Evolutionary conservation across 176 grass and related monocot species (phyloP).

Genomic region (Bothriochloa decipiens): DNA sequence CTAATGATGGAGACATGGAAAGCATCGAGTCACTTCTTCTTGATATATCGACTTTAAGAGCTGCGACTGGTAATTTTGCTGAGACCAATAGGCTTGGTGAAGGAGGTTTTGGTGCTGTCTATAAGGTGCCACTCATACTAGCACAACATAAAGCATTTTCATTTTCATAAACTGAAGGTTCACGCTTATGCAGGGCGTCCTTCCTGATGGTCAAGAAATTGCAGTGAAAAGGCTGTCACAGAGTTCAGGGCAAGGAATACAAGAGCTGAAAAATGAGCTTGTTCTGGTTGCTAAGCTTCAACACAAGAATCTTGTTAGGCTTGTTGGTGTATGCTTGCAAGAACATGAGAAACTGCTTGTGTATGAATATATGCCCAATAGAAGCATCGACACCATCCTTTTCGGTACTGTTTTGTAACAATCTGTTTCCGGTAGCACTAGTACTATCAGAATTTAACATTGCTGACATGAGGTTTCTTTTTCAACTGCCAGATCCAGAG

Average conservation of each 20-base stretch:
- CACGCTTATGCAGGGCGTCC: constrained; percentile 33
- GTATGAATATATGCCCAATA: constrained; percentile 63
- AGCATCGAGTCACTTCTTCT: constrained; percentile 59
- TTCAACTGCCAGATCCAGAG: constrained; percentile 38
- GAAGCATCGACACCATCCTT: constrained; percentile 53
- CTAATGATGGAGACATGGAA: constrained; percentile 28
- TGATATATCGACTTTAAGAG: constrained; percentile 50
- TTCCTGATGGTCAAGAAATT: constrained; percentile 48
- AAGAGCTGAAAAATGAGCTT: constrained; percentile 52
- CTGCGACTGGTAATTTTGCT: constrained; percentile 63
- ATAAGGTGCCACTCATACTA: constrained; percentile 58
- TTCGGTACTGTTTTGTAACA: constrained; percentile 33
- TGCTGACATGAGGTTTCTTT: neutral
- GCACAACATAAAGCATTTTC: neutral
- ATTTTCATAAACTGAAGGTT: neutral
- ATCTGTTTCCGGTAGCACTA: neutral
- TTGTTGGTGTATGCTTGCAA: constrained; percentile 54
- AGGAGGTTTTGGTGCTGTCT: constrained; percentile 81
- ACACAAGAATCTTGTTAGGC: constrained; percentile 52
- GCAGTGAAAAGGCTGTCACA: constrained; percentile 51
- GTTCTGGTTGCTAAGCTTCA: constrained; percentile 54
- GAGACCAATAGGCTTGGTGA: constrained; percentile 64
- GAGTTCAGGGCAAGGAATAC: constrained; percentile 45
- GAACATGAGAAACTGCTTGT: constrained; percentile 53
- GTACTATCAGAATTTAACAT: neutral